phyloP scores from a whole-genome alignment of 163 green algal species.

The Botryococcus braunii region DNA sequence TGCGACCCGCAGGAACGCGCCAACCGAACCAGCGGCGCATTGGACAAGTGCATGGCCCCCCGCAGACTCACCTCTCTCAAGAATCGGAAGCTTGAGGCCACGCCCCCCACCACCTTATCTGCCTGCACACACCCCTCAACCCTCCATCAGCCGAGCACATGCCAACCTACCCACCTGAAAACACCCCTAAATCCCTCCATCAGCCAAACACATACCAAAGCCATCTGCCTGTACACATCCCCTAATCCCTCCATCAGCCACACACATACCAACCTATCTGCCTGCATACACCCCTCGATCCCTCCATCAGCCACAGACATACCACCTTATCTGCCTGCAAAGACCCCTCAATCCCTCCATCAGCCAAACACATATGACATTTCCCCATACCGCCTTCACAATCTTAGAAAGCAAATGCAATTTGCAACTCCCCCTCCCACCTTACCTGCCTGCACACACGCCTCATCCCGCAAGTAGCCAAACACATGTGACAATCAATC shows the following conservation, averaged over 20 bases:
- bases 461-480: not conserved
- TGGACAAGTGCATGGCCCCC: not conserved
- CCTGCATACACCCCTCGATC: constrained; percentile 2
- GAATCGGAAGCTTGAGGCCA: not conserved
- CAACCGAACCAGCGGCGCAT: not conserved
- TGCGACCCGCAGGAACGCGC: not conserved
- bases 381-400: not conserved
- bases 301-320: not conserved
- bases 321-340: not conserved
- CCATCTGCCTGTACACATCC: too few species aligned
- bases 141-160: not conserved
- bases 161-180: not conserved
- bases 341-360: not conserved
- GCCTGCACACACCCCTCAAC: constrained; percentile 5
- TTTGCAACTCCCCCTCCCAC: constrained; percentile 4
- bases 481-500: not conserved
- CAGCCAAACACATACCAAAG: too few species aligned
- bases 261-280: not conserved
- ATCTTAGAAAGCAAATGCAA: not conserved
- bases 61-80: not conserved
- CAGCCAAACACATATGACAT: not conserved
- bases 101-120: constrained; percentile 2
- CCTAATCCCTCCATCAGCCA: too few species aligned
- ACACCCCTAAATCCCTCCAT: too few species aligned
- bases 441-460: constrained; percentile 1